phyloP scores from a whole-genome alignment of 306 rosid species.

The Gynostemma pentaphyllum region DNA sequence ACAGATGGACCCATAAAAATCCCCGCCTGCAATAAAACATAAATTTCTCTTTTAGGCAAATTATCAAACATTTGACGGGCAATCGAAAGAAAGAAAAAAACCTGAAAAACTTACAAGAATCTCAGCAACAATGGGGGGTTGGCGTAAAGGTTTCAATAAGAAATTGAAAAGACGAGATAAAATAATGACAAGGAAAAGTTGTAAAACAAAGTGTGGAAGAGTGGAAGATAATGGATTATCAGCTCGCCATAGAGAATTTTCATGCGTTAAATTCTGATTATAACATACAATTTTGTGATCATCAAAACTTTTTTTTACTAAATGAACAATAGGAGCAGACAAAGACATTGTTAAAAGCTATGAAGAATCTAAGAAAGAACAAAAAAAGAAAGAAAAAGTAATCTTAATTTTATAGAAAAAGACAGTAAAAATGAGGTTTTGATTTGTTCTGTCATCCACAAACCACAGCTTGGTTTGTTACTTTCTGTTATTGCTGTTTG shows the following conservation, averaged over 20 bases:
- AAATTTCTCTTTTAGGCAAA: background rate
- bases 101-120: conserved; percentile 30
- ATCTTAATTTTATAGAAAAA: too few species aligned
- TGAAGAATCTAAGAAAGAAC: too few species aligned
- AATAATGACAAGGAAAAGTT: conserved; percentile 15
- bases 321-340: background rate
- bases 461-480: too few species aligned
- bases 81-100: too few species aligned
- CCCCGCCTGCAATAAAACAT: conserved; percentile 21
- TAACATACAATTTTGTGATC: conserved; percentile 12
- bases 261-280: background rate
- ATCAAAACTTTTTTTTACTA: background rate
- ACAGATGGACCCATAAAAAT: conserved; percentile 21
- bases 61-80: background rate
- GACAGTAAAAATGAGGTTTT: too few species aligned
- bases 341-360: too few species aligned
- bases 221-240: conserved; percentile 11
- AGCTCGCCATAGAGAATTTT: conserved; percentile 18
- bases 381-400: too few species aligned
- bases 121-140: conserved; percentile 25
- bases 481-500: too few species aligned
- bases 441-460: too few species aligned
- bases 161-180: conserved; percentile 12
- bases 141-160: conserved; percentile 17
- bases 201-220: conserved; percentile 13